Evolutionary conservation across 768 basidiomycete genomes (phyloP), one percentile per base, ranked within the genome.

Genomic region (Cytidiella melzeri): DNA sequence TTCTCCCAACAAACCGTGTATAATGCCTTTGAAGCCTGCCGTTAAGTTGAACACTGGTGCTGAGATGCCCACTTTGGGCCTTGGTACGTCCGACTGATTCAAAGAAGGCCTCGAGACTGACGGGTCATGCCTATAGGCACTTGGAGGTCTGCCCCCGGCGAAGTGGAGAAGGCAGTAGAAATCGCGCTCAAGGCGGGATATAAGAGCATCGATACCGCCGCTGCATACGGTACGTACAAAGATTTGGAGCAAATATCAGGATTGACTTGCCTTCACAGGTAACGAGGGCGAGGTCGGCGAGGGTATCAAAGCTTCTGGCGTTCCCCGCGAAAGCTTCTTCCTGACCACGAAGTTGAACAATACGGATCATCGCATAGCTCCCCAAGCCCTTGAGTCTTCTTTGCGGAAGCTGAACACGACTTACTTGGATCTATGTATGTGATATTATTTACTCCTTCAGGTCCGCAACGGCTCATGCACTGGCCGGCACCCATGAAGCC

Each of bases 241-340:
- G n/a, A n/a, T n/a, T n/a, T n/a, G n/a, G n/a, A n/a, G n/a, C n/a
- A n/a, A n/a, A n/a, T n/a, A n/a, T n/a, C n/a, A n/a, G n/a, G 19
- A 41, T 5, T 26, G 43, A 43, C 40, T 43, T 39, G 42, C 25
- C 9, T 43, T 36, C 7, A 13, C 54, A 64, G 66, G 67, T 45
- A 92, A 92, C 61, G 87, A 93, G 67, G 69, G 72, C 28, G 87
- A 89, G 65, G 92, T 94, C 39, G 92, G 91, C 12, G 59, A 80
- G 47, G 92, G 91, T 25, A 83, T 93, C 68, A 81, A 77, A 57
- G 72, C 73, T 11, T 85, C 83, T 20, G 90, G 87, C 10, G 79
- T 92, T 13, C 73, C 80, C 4, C 79, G 92, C 50, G 70, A 71
- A 28, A 70, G 82, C 48, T 76, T 94, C 66, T 94, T 93, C 75